Conservation (phyloP, 2,329 filamentous ascomycete species). For the Epichloe brachyelytri region DNA sequence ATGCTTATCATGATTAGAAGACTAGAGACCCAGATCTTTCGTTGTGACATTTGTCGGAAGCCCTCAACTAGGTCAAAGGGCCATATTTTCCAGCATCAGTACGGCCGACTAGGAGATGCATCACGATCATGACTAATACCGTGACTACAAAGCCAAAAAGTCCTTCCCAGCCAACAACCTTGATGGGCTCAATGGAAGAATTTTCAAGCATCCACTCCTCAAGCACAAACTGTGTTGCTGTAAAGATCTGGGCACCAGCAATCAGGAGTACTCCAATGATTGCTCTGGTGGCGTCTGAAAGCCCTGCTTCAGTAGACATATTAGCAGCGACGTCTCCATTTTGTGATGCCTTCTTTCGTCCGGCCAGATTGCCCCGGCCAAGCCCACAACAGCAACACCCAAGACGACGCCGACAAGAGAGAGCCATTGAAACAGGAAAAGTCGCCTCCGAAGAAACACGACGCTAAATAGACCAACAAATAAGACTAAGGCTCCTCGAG, state of each 20-base stretch:
- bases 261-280: constrained; percentile 81
- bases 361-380: constrained; percentile 72
- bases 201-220: constrained; percentile 81
- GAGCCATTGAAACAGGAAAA: constrained; percentile 85
- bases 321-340: constrained; percentile 17
- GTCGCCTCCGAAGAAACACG: constrained; percentile 66
- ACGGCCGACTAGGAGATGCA: constrained; percentile 65
- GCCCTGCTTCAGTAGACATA: constrained; percentile 26
- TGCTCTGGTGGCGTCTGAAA: constrained; percentile 32
- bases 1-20: constrained; percentile 95
- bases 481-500: constrained; percentile 79
- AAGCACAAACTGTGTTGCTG: constrained; percentile 87
- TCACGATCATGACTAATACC: constrained; percentile 60
- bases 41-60: constrained; percentile 63
- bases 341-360: constrained; percentile 38
- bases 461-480: constrained; percentile 96
- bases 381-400: constrained; percentile 79
- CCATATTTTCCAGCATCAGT: constrained; percentile 64
- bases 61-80: constrained; percentile 83
- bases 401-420: constrained; percentile 75
- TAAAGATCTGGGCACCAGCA: constrained; percentile 90
- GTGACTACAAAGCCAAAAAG: constrained; percentile 81
- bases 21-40: constrained; percentile 60
- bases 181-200: constrained; percentile 59
- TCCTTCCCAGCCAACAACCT: constrained; percentile 93